Evolutionary conservation across 1,284 basidiomycete genomes (phyloP), one percentile per base, ranked within the genome.

Genomic region (Boletus hoseneyae): DNA sequence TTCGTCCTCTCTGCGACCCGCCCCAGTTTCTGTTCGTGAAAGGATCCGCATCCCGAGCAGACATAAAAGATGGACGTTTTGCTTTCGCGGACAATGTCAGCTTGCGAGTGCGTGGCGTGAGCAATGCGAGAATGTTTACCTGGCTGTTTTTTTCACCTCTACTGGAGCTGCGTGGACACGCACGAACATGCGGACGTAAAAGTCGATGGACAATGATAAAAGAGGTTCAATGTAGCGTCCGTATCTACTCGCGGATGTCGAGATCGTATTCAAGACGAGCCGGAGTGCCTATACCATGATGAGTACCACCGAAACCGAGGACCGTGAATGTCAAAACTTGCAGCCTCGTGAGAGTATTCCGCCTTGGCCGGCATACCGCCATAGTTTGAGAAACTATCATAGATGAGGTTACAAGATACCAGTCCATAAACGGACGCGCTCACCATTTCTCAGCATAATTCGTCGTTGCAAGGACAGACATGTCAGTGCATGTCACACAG

Each of bases 401-500:
- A 30, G 16, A 32, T 11, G 23, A 50, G 38, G 29, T 15, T 6
- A 27, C 21, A 43, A 23, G n/a, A 4, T 18, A 34, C 13, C 18
- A 23, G 2, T 44, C 4, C 10, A 45, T 16, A 23, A 29, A 33
- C 25, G 23, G 16, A 25, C 23, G 15, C 43, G 12, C 75, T 55
- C 57, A 91, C 93, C 91, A 93, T 82, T 97, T 99, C 69, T 99
- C 96, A 2, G 96, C 90, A 66, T 93, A 97, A 66, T 97, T 97
- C 37, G 83, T 85, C 0, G 95, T 95, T 0, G 95, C 97, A 30
- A 99, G 77, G 6, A 99, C 93, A 8, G 93, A 85, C 52, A 97
- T 75, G 67, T 99, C 97, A 2, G 97, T 99, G 69, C 97, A 99
- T 9, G 97, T 99, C 32, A 99, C 87, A 60, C 93, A 95, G 8